Evolutionary conservation across 495 filamentous ascomycete species (phyloP), one percentile per base, ranked within the genome.

Genomic region (Rhypophila decipiens): DNA sequence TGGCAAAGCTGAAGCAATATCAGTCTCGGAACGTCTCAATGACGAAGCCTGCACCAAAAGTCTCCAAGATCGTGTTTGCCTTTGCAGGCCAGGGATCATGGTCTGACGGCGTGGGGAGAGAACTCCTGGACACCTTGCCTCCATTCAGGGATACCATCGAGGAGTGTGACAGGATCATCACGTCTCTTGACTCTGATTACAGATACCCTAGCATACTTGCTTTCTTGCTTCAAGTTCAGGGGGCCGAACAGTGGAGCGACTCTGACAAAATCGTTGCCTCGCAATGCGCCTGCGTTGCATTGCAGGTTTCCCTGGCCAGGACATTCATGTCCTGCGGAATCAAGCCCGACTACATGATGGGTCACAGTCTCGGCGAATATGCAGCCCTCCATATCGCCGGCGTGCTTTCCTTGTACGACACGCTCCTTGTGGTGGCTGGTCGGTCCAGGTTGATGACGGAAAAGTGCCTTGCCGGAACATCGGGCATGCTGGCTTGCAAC

Each of bases 361-460:
- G 86, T 13, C 86, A 90, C 66, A 87, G 84, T 57, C 11, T 69
- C 8, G 86, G 86, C 41, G 86, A 90, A 56, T 89, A 86, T 66
- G 84, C 86, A 27, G 86, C 86, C 10, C 65, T 89, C 0, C 70
- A 83, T 55, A 75, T 78, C 24, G 75, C 85, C 7, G 86, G 83
- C 35, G 77, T 87, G 12, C 60, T 90, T 5, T 80, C 77, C 2
- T 75, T 70, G 17, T 68, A 69, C 33, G 83, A 87, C 54, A 76
- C 81, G 19, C 73, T 89, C 41, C 80, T 78, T 50, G 68, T 88
- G 8, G 80, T 84, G 44, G 86, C 83, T n/a, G 66, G 71, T 27
- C 74, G 86, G 36, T 85, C 86, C 15, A 71, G 76, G 54, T 64
- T 89, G 12, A 66, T 89, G 15, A 71, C 74, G 15, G 64, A 75